Base-by-base conservation (phyloP, 2,329 filamentous ascomycete species). In the Elsinoe perseae region DNA sequence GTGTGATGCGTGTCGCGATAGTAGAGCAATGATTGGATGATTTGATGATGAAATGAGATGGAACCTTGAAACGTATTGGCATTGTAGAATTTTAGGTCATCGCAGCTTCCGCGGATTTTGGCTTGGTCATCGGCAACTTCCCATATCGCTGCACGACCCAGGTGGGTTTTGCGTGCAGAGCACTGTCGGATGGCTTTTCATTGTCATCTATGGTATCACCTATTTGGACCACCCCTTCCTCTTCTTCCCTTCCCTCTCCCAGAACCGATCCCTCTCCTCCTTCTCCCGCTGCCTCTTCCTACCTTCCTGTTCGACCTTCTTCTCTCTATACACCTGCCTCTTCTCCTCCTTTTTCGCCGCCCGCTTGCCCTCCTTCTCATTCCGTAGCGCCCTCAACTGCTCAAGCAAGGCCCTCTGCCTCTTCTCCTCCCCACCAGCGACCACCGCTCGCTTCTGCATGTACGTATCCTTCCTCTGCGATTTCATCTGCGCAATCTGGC, bases 361-460 rank as follows among this genome's bases (percentile, higher is more conserved):
- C 44, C 93, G 77, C 77, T 93, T 95, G 63, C 87, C 88, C 27
- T 86, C 82, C 70, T 95, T 93, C 67, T 97, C 93, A 66, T 95
- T 95, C 63, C 90, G 78, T 66, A 98, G 77, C 14, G 91, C 92
- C 67, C 88, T 86, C 54, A 98, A 81, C 77, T 96, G 93, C 75
- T 95, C 87, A 83, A 98, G 86, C 62, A 98, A 76, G 64, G 90
- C 84, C 28, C 93, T 79, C 3, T 90, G 90, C 70, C 86, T 86
- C 78, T 86, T 89, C 79, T 98, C 93, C 71, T 97, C 92, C 42
- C 70, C 72, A 23, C 85, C 85, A 10, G 85, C 73, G 21, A 95
- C 82, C n/a, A 97, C 89, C 12, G 92, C 93, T 8, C 93, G 87
- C 76, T 96, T 96, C 76, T 95, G 89, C 78, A 95, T 79, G 71